Conservation (phyloP, 2,329 filamentous ascomycete species). For the Cyclaneusma minus region DNA sequence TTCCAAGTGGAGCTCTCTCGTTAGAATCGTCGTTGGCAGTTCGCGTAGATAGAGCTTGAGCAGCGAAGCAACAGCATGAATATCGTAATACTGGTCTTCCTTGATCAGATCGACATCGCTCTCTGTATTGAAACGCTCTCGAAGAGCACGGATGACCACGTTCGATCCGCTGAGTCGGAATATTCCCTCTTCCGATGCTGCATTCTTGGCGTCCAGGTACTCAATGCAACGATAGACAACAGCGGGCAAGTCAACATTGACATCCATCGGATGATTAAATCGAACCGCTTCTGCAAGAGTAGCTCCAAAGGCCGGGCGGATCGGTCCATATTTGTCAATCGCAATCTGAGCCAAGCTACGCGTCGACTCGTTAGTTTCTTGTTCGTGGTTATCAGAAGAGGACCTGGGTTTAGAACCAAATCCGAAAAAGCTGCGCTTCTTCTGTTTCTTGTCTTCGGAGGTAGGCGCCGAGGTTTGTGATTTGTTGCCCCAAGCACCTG, state of each 20-base stretch:
- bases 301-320: slow-evolving; percentile 69
- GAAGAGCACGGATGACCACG: slow-evolving; percentile 76
- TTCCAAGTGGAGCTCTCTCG: slow-evolving; percentile 75
- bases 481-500: slow-evolving; percentile 75
- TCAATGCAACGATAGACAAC: slow-evolving; percentile 94
- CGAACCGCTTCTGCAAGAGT: slow-evolving; percentile 75
- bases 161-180: slow-evolving; percentile 97
- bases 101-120: slow-evolving; percentile 76
- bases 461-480: slow-evolving; percentile 31
- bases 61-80: slow-evolving; percentile 87
- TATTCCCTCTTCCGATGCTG: slow-evolving; percentile 78
- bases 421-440: slow-evolving; percentile 68
- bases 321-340: slow-evolving; percentile 32
- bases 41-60: slow-evolving; percentile 91
- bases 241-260: slow-evolving; percentile 65
- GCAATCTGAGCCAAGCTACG: slow-evolving; percentile 26
- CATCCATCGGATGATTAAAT: slow-evolving; percentile 57
- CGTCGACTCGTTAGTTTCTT: slow-evolving; percentile 30
- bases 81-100: slow-evolving; percentile 80
- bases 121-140: slow-evolving; percentile 86
- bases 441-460: slow-evolving; percentile 61
- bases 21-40: slow-evolving; percentile 79
- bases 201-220: slow-evolving; percentile 73
- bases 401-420: slow-evolving; percentile 44
- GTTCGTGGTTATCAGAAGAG: slow-evolving; percentile 38